Percentiles rank a stretch among this genome's conserved stretches.
These are phyloP conservation scores for Opeltia flavorubescens DNA, from an alignment of 495 filamentous ascomycete species.

Conservation along the genomic window DNA sequence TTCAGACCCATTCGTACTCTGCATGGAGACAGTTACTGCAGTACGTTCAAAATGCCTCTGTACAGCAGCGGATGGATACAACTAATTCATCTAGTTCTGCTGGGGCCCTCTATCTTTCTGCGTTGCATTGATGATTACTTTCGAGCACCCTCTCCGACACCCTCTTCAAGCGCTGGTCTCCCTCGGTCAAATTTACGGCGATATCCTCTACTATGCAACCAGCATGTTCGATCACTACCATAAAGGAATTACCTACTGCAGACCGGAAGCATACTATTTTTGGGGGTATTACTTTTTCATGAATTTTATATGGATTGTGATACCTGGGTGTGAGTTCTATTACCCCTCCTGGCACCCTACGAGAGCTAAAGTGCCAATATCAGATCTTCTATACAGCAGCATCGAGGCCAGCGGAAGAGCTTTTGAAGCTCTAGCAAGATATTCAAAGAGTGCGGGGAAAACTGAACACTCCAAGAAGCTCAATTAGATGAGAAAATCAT, in stretches of 20 bases:
- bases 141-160: constrained; percentile 47
- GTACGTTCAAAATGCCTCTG: constrained; percentile 31
- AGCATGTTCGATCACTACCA: constrained; percentile 53
- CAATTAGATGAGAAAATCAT: constrained; percentile 5
- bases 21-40: constrained; percentile 70
- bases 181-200: constrained; percentile 75
- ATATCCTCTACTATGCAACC: constrained; percentile 73
- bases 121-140: constrained; percentile 46
- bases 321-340: constrained; percentile 43
- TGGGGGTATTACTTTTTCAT: constrained; percentile 81
- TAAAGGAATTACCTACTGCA: constrained; percentile 44
- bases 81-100: constrained; percentile 32
- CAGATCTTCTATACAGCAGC: constrained; percentile 42
- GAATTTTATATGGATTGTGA: constrained; percentile 76
- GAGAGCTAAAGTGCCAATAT: background rate
- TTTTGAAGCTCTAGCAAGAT: constrained; percentile 27
- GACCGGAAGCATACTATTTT: constrained; percentile 70
- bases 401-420: constrained; percentile 32
- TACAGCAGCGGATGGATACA: background rate
- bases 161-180: constrained; percentile 58
- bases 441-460: constrained; percentile 15
- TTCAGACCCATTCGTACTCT: constrained; percentile 64
- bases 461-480: constrained; percentile 24
- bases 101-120: constrained; percentile 76
- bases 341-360: background rate